A percentile compares a stretch with the other conserved stretches of the same genome.
Conservation (phyloP, 2,329 filamentous ascomycete species). For the Trichoderma koningiopsis region DNA sequence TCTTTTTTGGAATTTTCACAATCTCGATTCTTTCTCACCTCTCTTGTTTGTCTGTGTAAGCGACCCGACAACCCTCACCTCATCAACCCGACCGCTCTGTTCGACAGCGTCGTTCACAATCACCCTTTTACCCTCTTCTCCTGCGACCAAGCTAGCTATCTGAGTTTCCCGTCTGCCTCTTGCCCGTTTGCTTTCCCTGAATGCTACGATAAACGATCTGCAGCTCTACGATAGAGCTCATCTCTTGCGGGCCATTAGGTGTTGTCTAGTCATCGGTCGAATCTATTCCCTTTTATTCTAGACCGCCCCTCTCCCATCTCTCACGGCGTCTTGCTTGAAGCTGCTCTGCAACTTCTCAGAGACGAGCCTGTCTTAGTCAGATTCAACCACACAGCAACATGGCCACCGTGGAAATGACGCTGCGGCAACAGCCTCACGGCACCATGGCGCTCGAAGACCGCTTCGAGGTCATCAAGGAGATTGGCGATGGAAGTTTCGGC, state of each 20-base stretch:
- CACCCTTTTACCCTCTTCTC: background rate
- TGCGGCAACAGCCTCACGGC: constrained; percentile 64
- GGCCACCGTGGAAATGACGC: constrained; percentile 74
- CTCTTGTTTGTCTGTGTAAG: constrained; percentile 22
- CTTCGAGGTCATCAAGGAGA: constrained; percentile 96
- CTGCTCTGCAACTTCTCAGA: constrained; percentile 2
- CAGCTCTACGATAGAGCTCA: constrained; percentile 43
- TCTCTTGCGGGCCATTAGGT: constrained; percentile 33
- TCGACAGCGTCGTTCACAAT: background rate
- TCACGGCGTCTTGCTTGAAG: background rate
- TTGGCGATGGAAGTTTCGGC: constrained; percentile 97
- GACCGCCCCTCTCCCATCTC: background rate
- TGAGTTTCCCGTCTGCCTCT: background rate
- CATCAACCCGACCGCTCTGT: constrained; percentile 6
- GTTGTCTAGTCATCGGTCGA: constrained; percentile 30
- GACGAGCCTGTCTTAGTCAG: constrained; percentile 25
- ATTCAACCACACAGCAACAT: constrained; percentile 51
- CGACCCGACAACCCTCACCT: background rate
- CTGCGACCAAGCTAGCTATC: background rate
- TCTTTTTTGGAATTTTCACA: constrained; percentile 23
- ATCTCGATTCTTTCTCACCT: constrained; percentile 17
- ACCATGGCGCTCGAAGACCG: constrained; percentile 80
- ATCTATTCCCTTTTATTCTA: constrained; percentile 3
- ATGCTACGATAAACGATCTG: constrained; percentile 41
- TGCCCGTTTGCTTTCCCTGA: constrained; percentile 33